Conservation (phyloP, 176 grass and related monocot species). For the Eremochloa ophiuroides region DNA sequence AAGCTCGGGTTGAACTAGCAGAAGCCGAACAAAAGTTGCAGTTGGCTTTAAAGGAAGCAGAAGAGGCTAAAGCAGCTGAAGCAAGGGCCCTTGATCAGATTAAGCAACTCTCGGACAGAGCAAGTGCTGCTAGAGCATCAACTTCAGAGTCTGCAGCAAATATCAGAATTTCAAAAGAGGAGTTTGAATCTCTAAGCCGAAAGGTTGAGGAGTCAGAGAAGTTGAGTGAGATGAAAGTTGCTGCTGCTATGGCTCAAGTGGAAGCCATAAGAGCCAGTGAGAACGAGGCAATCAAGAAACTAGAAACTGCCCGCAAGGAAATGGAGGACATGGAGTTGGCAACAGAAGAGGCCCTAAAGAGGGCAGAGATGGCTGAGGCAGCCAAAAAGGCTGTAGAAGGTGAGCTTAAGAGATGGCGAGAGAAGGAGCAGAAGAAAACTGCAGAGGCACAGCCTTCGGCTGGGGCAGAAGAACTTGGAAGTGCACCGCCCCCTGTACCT, state of each 20-base stretch:
- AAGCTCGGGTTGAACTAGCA: slow-evolving; percentile 42
- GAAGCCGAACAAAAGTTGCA: slow-evolving; percentile 75
- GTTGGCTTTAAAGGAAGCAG: slow-evolving; percentile 68
- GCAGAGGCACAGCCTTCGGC: slow-evolving; percentile 46
- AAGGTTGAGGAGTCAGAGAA: slow-evolving; percentile 90
- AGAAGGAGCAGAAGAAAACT: slow-evolving; percentile 75
- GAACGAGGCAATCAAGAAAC: slow-evolving; percentile 73
- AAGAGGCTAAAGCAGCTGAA: slow-evolving; percentile 85
- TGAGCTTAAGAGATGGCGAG: slow-evolving; percentile 82
- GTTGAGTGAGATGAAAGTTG: slow-evolving; percentile 89
- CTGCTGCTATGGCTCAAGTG: slow-evolving; percentile 88
- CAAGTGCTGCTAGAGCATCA: slow-evolving; percentile 68
- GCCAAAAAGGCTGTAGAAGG: slow-evolving; percentile 92
- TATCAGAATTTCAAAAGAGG: slow-evolving; percentile 92
- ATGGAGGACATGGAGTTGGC: slow-evolving; percentile 90
- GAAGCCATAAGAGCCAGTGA: slow-evolving; percentile 86
- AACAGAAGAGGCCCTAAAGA: slow-evolving; percentile 85
- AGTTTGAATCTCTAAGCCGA: slow-evolving; percentile 76
- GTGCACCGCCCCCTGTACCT: slow-evolving; percentile 23
- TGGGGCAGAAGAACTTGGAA: slow-evolving; percentile 39
- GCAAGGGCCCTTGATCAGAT: slow-evolving; percentile 81
- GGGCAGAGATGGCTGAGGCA: slow-evolving; percentile 88
- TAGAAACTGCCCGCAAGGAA: slow-evolving; percentile 72
- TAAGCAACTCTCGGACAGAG: slow-evolving; percentile 77
- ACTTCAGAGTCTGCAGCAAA: slow-evolving; percentile 75